Base-by-base conservation (phyloP, 768 basidiomycete genomes). In the Lactarius quietus region DNA sequence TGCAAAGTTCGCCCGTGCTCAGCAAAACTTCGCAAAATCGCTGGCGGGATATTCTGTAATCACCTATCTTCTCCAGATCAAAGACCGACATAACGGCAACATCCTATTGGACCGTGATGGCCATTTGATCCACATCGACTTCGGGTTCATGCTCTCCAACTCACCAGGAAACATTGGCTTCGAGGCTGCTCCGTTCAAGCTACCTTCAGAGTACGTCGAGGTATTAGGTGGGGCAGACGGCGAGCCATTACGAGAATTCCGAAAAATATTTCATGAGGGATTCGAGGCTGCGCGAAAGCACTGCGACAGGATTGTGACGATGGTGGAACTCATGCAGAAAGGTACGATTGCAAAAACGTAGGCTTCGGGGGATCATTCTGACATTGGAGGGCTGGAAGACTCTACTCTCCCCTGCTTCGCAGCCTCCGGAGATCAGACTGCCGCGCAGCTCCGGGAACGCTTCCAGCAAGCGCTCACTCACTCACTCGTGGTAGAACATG, bases 321-420 rank as follows among this genome's bases (percentile, higher is more conserved):
- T 98, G 71, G 95, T 98, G 43, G 97, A 98, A 74, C 79, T 98
- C 60, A 98, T 98, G 97, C 96, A 98, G 77, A 95, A 94, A 82
- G 90, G 93, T 89, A 70, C 61, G 65, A 18, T n/a, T n/a, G n/a
- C 20, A 26, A 26, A 28, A 6, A 31, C 39, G 65, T 18, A 43
- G 10, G 41, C 31, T 12, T 63, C 15, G n/a, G 0, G 12, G 31
- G 20, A 39, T 12, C 36, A 36, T 38, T n/a, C 63, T 66, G 62
- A 74, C 23, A 59, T 67, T 35, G 31, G 29, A 23, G 61, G 28
- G 43, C 28, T 28, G 65, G 41, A 58, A 94, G 95, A 96, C 73
- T 97, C 94, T 1, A 83, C 86, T 28, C 80, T 96, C 28, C 94
- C 93, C 23, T 97, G 97, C 76, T 99, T 99, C 72, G 82, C 85